A percentile compares a stretch with the other conserved stretches of the same genome.
Conservation (phyloP, 495 filamentous ascomycete genomes). For the Podospora pseudocomata region DNA sequence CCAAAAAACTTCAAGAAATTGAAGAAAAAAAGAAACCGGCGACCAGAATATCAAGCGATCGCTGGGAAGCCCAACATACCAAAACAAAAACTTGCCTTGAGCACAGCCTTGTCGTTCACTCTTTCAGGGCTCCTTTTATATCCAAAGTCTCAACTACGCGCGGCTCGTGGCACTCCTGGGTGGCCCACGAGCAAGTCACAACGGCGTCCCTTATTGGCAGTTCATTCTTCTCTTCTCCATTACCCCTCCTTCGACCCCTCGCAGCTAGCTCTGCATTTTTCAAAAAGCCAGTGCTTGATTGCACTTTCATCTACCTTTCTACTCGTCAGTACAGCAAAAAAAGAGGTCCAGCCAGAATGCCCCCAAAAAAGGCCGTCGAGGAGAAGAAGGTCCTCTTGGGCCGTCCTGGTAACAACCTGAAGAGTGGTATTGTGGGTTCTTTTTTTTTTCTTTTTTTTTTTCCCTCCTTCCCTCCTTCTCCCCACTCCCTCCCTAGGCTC, state of each 20-base stretch:
- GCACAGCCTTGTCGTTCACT: neutral
- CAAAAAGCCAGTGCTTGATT: conserved; percentile 41
- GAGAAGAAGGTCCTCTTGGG: conserved; percentile 82
- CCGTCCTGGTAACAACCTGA: conserved; percentile 95
- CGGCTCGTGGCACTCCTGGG: conserved; percentile 23
- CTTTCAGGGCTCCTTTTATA: neutral
- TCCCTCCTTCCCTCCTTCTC: conserved; percentile 12
- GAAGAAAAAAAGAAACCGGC: conserved; percentile 7
- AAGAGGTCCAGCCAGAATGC: conserved; percentile 54
- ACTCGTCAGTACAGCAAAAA: conserved; percentile 50
- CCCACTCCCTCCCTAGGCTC: neutral
- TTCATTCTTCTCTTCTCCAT: conserved; percentile 53
- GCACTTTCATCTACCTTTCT: conserved; percentile 42
- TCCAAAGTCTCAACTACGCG: neutral
- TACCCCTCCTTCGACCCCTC: conserved; percentile 47
- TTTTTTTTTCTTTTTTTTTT: conserved; percentile 14
- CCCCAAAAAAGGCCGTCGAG: conserved; percentile 71
- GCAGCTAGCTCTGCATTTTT: conserved; percentile 62
- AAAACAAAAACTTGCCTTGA: neutral
- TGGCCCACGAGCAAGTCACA: conserved; percentile 34
- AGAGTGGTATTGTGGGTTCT: conserved; percentile 95
- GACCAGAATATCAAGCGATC: conserved; percentile 29
- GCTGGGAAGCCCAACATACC: conserved; percentile 10
- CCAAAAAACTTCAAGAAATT: neutral
- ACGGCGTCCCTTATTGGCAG: conserved; percentile 46